Conservation (phyloP, 2,329 filamentous ascomycete species). For the Xylariaceae sp. region DNA sequence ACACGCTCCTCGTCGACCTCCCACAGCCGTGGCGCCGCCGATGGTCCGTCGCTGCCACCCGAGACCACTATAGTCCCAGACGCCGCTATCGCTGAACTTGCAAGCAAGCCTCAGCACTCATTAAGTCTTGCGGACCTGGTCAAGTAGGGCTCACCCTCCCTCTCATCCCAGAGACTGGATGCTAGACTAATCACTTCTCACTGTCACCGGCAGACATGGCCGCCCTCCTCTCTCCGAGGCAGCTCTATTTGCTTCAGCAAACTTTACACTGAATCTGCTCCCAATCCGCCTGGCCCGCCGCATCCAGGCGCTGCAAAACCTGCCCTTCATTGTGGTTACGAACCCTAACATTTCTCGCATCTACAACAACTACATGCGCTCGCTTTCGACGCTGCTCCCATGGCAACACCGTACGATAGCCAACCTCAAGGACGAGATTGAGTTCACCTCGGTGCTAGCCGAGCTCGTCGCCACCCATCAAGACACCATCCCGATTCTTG, state of each 20-base stretch:
- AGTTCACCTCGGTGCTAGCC: constrained; percentile 87
- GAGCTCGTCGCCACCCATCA: constrained; percentile 93
- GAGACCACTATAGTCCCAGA: constrained; percentile 56
- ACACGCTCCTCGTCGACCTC: constrained; percentile 23
- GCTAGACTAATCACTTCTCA: constrained; percentile 2
- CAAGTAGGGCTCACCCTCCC: constrained; percentile 52
- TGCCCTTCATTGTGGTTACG: constrained; percentile 97
- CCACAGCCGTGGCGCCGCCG: constrained; percentile 23
- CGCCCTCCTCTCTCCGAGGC: constrained; percentile 77
- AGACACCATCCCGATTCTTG: constrained; percentile 90
- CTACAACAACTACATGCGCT: constrained; percentile 94
- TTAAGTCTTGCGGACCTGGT: constrained; percentile 85
- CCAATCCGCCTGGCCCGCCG: constrained; percentile 90
- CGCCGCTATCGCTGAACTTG: constrained; percentile 73
- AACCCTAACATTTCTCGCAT: constrained; percentile 93
- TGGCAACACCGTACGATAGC: constrained; percentile 68
- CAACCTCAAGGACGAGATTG: constrained; percentile 79
- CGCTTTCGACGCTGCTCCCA: constrained; percentile 81
- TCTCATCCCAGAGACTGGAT: background rate
- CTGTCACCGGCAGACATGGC: constrained; percentile 58
- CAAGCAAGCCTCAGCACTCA: constrained; percentile 71
- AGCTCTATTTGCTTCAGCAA: constrained; percentile 82
- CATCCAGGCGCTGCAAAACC: constrained; percentile 85
- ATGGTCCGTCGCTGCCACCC: constrained; percentile 41
- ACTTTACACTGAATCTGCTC: constrained; percentile 90